Base-by-base conservation (phyloP, 1,284 basidiomycete species). In the Moesziomyces antarcticus region DNA sequence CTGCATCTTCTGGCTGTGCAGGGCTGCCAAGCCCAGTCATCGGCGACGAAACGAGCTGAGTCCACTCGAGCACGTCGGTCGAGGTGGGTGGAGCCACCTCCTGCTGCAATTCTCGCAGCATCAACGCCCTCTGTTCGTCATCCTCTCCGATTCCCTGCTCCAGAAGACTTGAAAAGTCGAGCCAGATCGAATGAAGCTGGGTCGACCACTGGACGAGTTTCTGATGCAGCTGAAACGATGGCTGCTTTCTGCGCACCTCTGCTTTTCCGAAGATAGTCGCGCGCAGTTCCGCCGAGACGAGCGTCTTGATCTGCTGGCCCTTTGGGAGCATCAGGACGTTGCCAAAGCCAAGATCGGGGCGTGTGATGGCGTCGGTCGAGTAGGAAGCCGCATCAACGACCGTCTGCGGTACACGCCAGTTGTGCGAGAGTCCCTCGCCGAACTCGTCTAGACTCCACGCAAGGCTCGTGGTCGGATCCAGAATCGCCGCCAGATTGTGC, bases 371-470 rank as follows among this genome's bases (percentile, higher is more conserved):
- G 41, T 65, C 60, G 6, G 73, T 75, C 13, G 49, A 54, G 42
- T 75, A 75, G 0, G 16, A 6, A 14, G 56, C 55, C 8, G 56
- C 35, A 27, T 63, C 58, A 0, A 75, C 53, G 9, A 25, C 14
- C 9, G 56, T 10, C 14, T 56, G 50, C 1, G 68, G 68, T 0
- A 73, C 56, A 2, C 59, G 50, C 73, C 73, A 75, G 14, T 75
- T 75, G 57, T 73, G 69, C 14, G 53, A 46, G 6, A 73, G 7
- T 0, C 70, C 64, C 11, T 35, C 13, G 0, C 33, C n/a, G 25
- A 58, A 54, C 22, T 73, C 70, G 30, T 73, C 64, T 9, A 67
- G 24, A n/a, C 68, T 72, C 73, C 73, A 75, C 1, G 57, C 68
- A 0, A 25, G 40, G 3, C 22, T 13, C 0, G 11, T 65, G 27